Percentiles rank a stretch among this genome's conserved stretches.
Conservation (phyloP, 2,329 filamentous ascomycete genomes). For the Ceratocystis destructans region DNA sequence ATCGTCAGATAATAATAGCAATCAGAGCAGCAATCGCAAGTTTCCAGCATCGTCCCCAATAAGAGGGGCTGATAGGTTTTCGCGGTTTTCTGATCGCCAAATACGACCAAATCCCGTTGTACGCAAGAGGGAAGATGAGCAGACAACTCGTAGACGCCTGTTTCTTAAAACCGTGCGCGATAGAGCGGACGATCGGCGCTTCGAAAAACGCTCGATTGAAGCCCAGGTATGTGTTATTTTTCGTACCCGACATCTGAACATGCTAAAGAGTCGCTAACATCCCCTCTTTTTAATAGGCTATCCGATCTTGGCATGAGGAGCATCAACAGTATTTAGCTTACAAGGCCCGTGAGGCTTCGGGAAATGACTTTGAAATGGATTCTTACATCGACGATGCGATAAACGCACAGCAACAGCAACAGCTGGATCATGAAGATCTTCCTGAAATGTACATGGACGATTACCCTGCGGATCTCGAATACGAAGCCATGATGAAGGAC, state of each 20-base stretch:
- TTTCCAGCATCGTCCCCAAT: slow-evolving; percentile 6
- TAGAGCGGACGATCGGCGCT: slow-evolving; percentile 44
- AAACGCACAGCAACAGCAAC: slow-evolving; percentile 4
- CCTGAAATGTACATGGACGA: slow-evolving; percentile 16
- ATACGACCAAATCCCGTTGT: slow-evolving; percentile 50
- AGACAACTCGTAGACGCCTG: slow-evolving; percentile 49
- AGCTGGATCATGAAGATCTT: slow-evolving; percentile 5
- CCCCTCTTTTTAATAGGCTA: neutral
- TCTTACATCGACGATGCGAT: slow-evolving; percentile 17
- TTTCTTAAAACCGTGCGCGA: slow-evolving; percentile 56
- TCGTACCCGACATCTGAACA: neutral
- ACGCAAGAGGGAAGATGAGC: slow-evolving; percentile 45
- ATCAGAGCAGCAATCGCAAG: neutral
- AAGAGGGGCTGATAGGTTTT: slow-evolving; percentile 20
- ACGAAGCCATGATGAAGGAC: slow-evolving; percentile 11
- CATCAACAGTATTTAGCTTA: slow-evolving; percentile 19
- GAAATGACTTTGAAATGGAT: slow-evolving; percentile 14
- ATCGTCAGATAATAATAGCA: neutral
- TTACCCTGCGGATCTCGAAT: slow-evolving; percentile 13
- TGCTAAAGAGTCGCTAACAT: neutral
- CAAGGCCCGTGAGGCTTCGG: slow-evolving; percentile 17
- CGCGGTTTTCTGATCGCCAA: slow-evolving; percentile 41
- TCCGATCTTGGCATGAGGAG: slow-evolving; percentile 19
- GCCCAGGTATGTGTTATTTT: slow-evolving; percentile 30
- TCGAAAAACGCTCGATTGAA: slow-evolving; percentile 48